Evolutionary conservation across 139 green algal species (phyloP).

Genomic region (Chlamydomonas incerta): DNA sequence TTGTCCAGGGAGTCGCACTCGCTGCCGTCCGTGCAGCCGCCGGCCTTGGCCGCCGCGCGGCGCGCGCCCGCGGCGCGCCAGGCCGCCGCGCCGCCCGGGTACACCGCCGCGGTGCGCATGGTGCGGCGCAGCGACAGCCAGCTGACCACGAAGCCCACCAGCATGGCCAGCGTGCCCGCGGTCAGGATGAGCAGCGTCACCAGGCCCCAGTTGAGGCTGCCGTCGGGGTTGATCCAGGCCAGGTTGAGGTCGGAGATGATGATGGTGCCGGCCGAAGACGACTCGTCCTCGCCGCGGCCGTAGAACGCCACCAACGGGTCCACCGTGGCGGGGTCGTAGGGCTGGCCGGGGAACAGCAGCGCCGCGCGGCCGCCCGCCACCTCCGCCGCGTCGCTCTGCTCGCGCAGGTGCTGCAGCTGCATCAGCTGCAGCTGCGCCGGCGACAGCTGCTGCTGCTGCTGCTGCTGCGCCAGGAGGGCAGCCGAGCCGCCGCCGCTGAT

Average conservation of each 20-base stretch:
- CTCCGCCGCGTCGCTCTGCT: neutral
- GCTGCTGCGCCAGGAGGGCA: no score
- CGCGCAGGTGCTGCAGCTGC: neutral
- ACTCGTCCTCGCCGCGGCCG: neutral
- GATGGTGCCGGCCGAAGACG: neutral
- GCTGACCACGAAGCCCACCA: slow-evolving; percentile 1
- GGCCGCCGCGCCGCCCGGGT: neutral
- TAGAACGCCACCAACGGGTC: neutral
- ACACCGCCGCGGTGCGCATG: slow-evolving; percentile 9
- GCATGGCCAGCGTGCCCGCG: slow-evolving; percentile 10
- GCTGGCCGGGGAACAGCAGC: neutral
- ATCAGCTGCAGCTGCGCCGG: neutral
- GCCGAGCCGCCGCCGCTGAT: no score
- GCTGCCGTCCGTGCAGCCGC: neutral
- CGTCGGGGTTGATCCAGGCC: neutral
- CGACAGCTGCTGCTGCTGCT: neutral
- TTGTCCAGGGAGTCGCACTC: neutral
- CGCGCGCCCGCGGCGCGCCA: neutral
- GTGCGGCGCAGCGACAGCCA: slow-evolving; percentile 23
- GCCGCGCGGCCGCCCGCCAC: neutral
- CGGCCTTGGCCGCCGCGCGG: neutral
- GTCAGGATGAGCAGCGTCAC: neutral
- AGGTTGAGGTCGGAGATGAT: neutral
- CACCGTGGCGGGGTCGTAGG: neutral
- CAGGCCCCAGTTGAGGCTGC: slow-evolving; percentile 41